Base-by-base conservation (phyloP, 352 stramenopile genomes). In the Phytophthora capsici region DNA sequence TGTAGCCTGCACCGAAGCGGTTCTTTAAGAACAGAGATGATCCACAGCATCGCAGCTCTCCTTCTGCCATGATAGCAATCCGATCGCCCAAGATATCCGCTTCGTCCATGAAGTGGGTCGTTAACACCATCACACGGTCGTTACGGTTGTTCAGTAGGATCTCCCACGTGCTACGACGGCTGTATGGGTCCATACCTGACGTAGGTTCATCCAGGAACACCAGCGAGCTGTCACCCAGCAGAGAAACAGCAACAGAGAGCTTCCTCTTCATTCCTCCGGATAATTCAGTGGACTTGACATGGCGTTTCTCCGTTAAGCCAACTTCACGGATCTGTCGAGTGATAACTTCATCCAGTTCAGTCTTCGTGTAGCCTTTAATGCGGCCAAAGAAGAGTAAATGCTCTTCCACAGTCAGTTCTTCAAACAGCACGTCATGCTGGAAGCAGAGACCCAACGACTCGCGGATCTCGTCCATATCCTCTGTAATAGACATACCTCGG, bases 51-150 rank as follows among this genome's bases (percentile, higher is more conserved):
- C 79, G 77, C 20, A 91, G 53, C 36, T 89, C 71, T n/a, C 94
- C 89, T 57, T 94, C 75, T 10, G 86, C 75, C 89, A 96, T 95
- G 40, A 96, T 93, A 2, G 85, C 80, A 30, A 96, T 91, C 12
- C 86, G 80, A 44, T 96, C 88, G 14, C 79, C 84, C 7, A 98
- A 66, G 25, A 94, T 77, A 48, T 98, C 89, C 1, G 89, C 88
- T 63, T 98, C 92, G 34, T 85, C 94, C 94, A 98, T 98, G 57
- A 98, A 98, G 60, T 99, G 96, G 17, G 93, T 98, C 13, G 90
- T 98, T 12, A 98, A 53, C 23, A 98, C 71, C 58, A 97, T 95
- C 30, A 94, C 67, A 25, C 80, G 74, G 44, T 82, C 75, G 48
- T 85, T 68, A 14, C 80, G 68, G 34, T 78, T 82, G 69, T 86